Conservation (phyloP, 202 grass and related monocot genomes). For the Panicum virgatum region DNA sequence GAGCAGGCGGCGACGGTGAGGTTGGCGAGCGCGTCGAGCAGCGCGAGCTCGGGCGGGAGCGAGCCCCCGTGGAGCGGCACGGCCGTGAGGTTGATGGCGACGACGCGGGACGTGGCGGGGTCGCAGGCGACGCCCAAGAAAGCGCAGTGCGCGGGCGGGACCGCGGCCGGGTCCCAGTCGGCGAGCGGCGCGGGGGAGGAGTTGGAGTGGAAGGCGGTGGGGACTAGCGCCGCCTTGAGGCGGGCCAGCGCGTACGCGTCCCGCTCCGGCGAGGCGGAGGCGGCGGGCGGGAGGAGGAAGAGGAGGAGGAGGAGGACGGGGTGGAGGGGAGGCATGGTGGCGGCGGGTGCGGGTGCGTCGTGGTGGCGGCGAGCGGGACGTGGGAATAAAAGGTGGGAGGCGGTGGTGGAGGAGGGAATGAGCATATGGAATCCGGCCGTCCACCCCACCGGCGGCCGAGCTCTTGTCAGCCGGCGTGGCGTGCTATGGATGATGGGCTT, state of each 20-base stretch:
- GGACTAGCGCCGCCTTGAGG: slow-evolving; percentile 51
- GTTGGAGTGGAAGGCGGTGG: neutral
- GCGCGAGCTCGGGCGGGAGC: slow-evolving; percentile 47
- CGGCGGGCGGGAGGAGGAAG: neutral
- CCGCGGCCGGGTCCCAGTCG: slow-evolving; percentile 63
- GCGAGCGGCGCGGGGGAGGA: slow-evolving; percentile 17
- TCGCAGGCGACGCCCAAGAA: slow-evolving; percentile 82
- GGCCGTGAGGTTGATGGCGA: slow-evolving; percentile 60
- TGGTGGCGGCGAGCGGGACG: neutral
- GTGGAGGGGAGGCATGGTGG: neutral
- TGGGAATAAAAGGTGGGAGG: slow-evolving; percentile 7
- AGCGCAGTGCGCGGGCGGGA: slow-evolving; percentile 50
- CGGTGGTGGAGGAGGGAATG: slow-evolving; percentile 23
- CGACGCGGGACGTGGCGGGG: slow-evolving; percentile 34
- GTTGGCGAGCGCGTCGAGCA: slow-evolving; percentile 63
- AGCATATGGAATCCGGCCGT: slow-evolving; percentile 35
- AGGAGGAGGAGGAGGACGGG: neutral
- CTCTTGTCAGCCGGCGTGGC: neutral
- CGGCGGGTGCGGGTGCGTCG: neutral
- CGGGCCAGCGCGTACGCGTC: slow-evolving; percentile 56
- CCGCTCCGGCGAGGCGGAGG: slow-evolving; percentile 44
- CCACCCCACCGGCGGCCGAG: neutral
- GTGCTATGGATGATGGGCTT: too few species aligned
- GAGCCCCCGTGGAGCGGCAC: slow-evolving; percentile 45
- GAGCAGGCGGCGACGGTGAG: slow-evolving; percentile 70